Conservation (phyloP, 2,329 filamentous ascomycete genomes). For the Aspergillus pseudonomiae region DNA sequence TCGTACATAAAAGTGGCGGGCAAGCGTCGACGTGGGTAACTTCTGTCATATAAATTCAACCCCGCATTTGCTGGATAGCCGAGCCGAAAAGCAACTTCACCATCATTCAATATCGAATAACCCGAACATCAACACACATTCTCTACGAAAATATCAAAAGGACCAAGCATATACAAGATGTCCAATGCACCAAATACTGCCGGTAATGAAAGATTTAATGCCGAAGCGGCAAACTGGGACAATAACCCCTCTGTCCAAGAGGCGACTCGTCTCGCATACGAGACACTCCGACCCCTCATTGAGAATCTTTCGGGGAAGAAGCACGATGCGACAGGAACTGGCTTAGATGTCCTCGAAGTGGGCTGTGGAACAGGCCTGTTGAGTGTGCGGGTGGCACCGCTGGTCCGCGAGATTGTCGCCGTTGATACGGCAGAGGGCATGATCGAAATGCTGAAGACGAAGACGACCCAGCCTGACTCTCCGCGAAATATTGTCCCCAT, state of each 20-base stretch:
- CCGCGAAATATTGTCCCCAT: slow-evolving; percentile 52
- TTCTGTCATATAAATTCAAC: not conserved
- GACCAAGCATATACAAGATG: not conserved
- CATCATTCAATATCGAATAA: not conserved
- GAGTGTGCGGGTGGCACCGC: slow-evolving; percentile 53
- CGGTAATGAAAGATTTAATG: slow-evolving; percentile 54
- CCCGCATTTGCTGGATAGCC: not conserved
- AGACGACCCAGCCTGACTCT: slow-evolving; percentile 38
- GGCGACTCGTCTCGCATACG: slow-evolving; percentile 48
- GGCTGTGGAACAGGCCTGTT: slow-evolving; percentile 62
- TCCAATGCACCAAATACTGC: slow-evolving; percentile 3
- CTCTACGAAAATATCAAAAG: no score
- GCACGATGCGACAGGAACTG: not conserved
- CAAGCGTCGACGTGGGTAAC: no score
- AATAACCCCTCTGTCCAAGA: slow-evolving; percentile 54
- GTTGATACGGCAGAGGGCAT: slow-evolving; percentile 60
- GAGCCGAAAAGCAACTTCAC: not conserved
- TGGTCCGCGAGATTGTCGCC: slow-evolving; percentile 53
- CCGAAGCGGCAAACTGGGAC: slow-evolving; percentile 59
- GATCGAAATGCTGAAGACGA: slow-evolving; percentile 54
- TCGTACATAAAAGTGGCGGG: not conserved
- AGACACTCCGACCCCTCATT: slow-evolving; percentile 46
- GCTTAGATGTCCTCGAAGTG: slow-evolving; percentile 56
- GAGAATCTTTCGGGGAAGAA: slow-evolving; percentile 23
- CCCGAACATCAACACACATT: not conserved